phyloP scores from a whole-genome alignment of 2,329 filamentous ascomycete species.

The Calonectria pauciramosa region DNA sequence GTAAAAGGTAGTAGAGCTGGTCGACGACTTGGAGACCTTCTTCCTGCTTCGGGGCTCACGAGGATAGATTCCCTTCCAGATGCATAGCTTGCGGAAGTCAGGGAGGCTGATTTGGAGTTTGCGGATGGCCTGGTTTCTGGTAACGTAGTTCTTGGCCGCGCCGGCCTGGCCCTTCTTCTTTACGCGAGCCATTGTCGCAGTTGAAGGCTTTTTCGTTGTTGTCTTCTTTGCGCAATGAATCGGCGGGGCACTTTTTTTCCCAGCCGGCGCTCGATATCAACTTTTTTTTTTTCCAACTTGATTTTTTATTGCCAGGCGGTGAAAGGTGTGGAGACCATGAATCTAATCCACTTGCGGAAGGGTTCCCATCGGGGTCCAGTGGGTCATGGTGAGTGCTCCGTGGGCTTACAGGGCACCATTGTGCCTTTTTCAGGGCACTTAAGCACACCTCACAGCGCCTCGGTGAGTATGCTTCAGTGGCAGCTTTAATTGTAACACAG shows the following conservation, averaged over 20 bases:
- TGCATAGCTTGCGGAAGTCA: slow-evolving; percentile 98
- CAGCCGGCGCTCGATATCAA: slow-evolving; percentile 48
- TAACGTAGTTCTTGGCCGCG: slow-evolving; percentile 98
- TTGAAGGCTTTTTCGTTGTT: slow-evolving; percentile 33
- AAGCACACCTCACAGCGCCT: slow-evolving; percentile 31
- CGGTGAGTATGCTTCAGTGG: slow-evolving; percentile 31
- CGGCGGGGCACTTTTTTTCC: slow-evolving; percentile 51
- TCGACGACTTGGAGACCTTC: slow-evolving; percentile 93
- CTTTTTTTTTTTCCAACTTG: slow-evolving; percentile 49
- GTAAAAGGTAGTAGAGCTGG: slow-evolving; percentile 92
- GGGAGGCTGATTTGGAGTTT: slow-evolving; percentile 98
- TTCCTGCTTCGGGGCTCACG: slow-evolving; percentile 97
- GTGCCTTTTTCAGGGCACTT: slow-evolving; percentile 19
- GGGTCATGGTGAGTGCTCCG: slow-evolving; percentile 11
- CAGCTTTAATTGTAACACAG: not conserved
- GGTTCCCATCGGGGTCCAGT: not conserved
- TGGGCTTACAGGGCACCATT: slow-evolving; percentile 20
- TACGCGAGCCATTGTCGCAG: slow-evolving; percentile 75
- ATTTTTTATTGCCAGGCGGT: slow-evolving; percentile 52
- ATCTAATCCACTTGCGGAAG: slow-evolving; percentile 7
- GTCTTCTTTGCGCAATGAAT: slow-evolving; percentile 37
- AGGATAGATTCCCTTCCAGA: slow-evolving; percentile 99
- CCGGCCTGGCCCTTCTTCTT: slow-evolving; percentile 96
- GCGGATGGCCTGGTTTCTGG: slow-evolving; percentile 94
- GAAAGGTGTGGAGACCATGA: not conserved